Evolutionary conservation across 2,329 filamentous ascomycete species (phyloP), one percentile per base, ranked within the genome.

Genomic region (Xylaria sp.): DNA sequence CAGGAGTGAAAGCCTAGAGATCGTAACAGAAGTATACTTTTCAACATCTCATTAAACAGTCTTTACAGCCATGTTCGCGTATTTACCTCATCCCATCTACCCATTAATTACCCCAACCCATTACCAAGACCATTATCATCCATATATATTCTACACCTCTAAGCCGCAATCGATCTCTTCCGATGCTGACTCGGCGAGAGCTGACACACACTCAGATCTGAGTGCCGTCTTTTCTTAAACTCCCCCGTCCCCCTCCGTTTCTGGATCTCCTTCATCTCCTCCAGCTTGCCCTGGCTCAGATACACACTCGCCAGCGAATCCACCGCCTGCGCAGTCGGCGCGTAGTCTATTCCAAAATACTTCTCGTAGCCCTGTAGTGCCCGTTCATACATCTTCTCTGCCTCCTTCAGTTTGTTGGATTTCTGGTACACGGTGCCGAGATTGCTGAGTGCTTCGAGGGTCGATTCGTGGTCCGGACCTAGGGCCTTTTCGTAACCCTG

Each of bases 341-440:
- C 9, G 13, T 59, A 18, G 37, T 52, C 18, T 11, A 16, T 34
- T 23, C 60, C 54, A 2, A 42, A 4, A 2, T 35, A 13, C 23
- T 54, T 57, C 7, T 59, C 51, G 11, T 18, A 39, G 47, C 71
- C 66, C 66, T 68, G 54, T 5, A 74, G 63, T 48, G 70, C 70
- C 53, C 68, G 70, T 9, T 62, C 7, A 35, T 66, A 72, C 68
- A 73, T 73, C 3, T 62, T 55, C 62, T 72, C 65, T 2, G 70
- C 65, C 7, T 49, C 18, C 8, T 19, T 19, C 3, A 10, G 7
- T 9, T 11, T 9, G 3, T 19, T 34, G 7, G 44, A n/a, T 7
- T 46, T 9, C 6, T 10, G 0, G 4, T 57, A 59, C 35, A 61
- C 1, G 10, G 1, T 6, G 10, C 49, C 60, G 44, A 62, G 47